Percentiles rank a stretch among this genome's conserved stretches.
phyloP scores from a whole-genome alignment of 768 basidiomycete species.

The Psilocybe cubensis region DNA sequence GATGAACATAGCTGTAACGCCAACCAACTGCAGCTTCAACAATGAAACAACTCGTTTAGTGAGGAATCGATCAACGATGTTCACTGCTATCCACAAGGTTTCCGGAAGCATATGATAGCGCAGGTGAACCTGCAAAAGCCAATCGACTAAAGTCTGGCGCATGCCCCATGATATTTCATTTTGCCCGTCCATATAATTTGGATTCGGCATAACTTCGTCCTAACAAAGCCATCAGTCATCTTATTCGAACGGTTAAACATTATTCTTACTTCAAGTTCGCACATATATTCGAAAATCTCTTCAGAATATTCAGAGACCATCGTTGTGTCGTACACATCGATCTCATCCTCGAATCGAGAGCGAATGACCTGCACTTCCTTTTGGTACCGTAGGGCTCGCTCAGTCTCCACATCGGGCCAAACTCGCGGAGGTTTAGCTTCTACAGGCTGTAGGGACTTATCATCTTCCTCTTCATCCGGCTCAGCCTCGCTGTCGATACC shows the following conservation, averaged over 20 bases:
- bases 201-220: constrained; percentile 88
- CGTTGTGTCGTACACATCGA: constrained; percentile 77
- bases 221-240: constrained; percentile 35
- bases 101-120: constrained; percentile 99
- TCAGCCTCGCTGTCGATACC: constrained; percentile 37
- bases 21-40: constrained; percentile 93
- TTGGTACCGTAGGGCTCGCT: constrained; percentile 58
- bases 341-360: constrained; percentile 71
- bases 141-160: constrained; percentile 97
- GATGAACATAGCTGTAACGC: constrained; percentile 98
- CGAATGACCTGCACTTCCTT: constrained; percentile 70
- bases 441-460: constrained; percentile 30
- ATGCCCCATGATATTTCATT: constrained; percentile 92
- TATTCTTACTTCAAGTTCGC: constrained; percentile 78
- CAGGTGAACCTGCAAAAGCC: constrained; percentile 96
- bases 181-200: constrained; percentile 94
- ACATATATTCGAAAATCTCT: constrained; percentile 98
- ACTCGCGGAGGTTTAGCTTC: constrained; percentile 49
- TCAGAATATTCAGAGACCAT: constrained; percentile 99
- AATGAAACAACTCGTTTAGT: constrained; percentile 87
- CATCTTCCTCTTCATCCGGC: constrained; percentile 45
- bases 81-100: constrained; percentile 98
- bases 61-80: constrained; percentile 93
- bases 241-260: not conserved
- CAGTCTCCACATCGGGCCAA: constrained; percentile 79